Evolutionary conservation across 495 filamentous ascomycete species (phyloP).

Genomic region (Penicillium dipodomyicola): DNA sequence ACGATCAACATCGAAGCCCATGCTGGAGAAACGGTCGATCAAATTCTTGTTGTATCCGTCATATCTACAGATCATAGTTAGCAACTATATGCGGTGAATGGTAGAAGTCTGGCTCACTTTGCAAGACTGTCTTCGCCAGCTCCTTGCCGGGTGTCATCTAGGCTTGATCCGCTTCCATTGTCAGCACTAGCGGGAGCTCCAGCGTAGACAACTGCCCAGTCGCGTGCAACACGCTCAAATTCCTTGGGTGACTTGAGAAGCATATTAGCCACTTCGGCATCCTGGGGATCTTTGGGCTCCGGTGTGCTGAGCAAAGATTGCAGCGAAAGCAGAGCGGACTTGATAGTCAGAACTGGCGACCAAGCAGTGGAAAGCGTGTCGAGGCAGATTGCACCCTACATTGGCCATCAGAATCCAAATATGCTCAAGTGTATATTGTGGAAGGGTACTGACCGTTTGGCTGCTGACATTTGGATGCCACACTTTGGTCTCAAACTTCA

Average conservation of each 20-base stretch:
- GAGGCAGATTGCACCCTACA: conserved; percentile 91
- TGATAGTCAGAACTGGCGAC: conserved; percentile 95
- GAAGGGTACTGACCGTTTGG: conserved; percentile 68
- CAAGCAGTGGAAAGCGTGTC: conserved; percentile 87
- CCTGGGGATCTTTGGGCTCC: conserved; percentile 95
- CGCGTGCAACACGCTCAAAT: conserved; percentile 79
- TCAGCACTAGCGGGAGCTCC: conserved; percentile 62
- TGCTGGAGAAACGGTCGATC: conserved; percentile 82
- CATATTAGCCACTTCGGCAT: conserved; percentile 93
- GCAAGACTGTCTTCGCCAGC: conserved; percentile 44
- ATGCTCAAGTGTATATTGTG: neutral
- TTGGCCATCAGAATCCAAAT: neutral
- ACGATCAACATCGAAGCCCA: conserved; percentile 90
- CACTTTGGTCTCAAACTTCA: conserved; percentile 92
- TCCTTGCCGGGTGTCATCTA: conserved; percentile 41
- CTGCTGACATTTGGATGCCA: conserved; percentile 98
- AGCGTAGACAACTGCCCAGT: conserved; percentile 87
- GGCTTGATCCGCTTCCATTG: conserved; percentile 50
- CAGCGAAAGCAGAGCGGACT: conserved; percentile 87
- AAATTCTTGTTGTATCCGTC: conserved; percentile 85
- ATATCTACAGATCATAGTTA: conserved; percentile 54
- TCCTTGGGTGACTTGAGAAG: conserved; percentile 72
- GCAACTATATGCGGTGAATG: conserved; percentile 10
- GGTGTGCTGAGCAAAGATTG: conserved; percentile 91
- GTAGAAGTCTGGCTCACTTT: conserved; percentile 31